Percentiles rank a stretch among this genome's conserved stretches.
Evolutionary conservation across 2,329 filamentous ascomycete species (phyloP).

Genomic region (Samsoniella hepiali): DNA sequence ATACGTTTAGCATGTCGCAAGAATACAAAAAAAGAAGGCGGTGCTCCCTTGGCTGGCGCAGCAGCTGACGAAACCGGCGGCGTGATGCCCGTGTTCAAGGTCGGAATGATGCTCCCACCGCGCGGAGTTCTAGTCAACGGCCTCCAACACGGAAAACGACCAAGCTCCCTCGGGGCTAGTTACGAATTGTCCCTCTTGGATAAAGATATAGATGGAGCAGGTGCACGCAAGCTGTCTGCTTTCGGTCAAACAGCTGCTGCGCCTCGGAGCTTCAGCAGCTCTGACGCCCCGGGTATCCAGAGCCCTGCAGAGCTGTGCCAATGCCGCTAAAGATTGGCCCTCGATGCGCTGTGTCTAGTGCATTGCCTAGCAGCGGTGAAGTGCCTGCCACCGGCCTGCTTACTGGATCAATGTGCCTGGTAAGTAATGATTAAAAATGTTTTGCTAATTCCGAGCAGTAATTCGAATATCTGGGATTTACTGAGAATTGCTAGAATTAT

Average conservation of each 20-base stretch:
- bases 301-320: not conserved
- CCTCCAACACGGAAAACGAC: not conserved
- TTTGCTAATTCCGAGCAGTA: too few species aligned
- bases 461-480: too few species aligned
- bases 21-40: not conserved
- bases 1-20: not conserved
- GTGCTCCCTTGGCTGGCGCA: conserved; percentile 7
- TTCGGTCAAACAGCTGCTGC: not conserved
- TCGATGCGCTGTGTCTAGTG: too few species aligned
- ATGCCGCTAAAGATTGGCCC: not conserved
- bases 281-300: not conserved
- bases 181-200: not conserved
- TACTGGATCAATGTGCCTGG: too few species aligned
- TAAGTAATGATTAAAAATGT: too few species aligned
- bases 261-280: not conserved
- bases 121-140: conserved; percentile 5
- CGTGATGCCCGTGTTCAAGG: not conserved
- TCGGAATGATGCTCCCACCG: not conserved
- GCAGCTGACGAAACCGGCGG: conserved; percentile 6
- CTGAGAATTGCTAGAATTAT: too few species aligned
- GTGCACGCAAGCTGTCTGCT: not conserved
- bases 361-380: too few species aligned
- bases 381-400: too few species aligned
- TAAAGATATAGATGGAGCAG: not conserved
- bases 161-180: not conserved